Base-by-base conservation (phyloP, 2,329 filamentous ascomycete genomes). In the Colletotrichum aenigma region DNA sequence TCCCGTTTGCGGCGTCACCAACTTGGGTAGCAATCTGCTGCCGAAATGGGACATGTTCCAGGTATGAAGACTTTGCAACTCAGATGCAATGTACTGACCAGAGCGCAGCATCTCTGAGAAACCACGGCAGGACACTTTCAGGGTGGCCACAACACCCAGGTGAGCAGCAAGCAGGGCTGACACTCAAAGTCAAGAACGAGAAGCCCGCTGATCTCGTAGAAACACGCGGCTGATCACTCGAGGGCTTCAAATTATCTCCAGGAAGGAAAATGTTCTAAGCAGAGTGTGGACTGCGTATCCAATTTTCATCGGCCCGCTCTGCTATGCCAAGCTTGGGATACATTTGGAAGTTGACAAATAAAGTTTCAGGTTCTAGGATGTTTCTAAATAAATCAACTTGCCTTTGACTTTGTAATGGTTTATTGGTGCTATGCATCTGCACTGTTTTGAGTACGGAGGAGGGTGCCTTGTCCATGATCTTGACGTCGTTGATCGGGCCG, bases 1-100 rank as follows among this genome's bases (percentile, higher is more conserved):
- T 26, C 60, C 60, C 60, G 18, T 64, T 64, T 64, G 60, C 32
- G 32, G 60, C 30, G 60, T n/a, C 60, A 38, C 60, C 60, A 38
- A 38, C 60, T 13, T 64, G 7, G 60, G 60, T 12, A 38, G 32
- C 60, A 64, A 38, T 12, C 4, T 64, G 18, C 32, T 64, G 10
- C 60, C 60, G 4, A 64, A 64, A n/a, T 36, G 18, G 30, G 32
- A 64, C 60, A 36, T 64, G 18, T 24, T 64, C 32, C 60, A 64
- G 60, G 60, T 64, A 64, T 64, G 60, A 38, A 21, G 60, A 32
- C 32, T 64, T 21, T 21, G 60, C 18, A 24, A 38, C 12, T 24
- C 21, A n/a, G n/a, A 26, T 64, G 32, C 21, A 12, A 24, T 64
- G n/a, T 36, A 64, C 30, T 64, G n/a, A 64, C 60, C n/a, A 38